Evolutionary conservation across 2,329 filamentous ascomycete genomes (phyloP).

Genomic region (Microdochium paspali): DNA sequence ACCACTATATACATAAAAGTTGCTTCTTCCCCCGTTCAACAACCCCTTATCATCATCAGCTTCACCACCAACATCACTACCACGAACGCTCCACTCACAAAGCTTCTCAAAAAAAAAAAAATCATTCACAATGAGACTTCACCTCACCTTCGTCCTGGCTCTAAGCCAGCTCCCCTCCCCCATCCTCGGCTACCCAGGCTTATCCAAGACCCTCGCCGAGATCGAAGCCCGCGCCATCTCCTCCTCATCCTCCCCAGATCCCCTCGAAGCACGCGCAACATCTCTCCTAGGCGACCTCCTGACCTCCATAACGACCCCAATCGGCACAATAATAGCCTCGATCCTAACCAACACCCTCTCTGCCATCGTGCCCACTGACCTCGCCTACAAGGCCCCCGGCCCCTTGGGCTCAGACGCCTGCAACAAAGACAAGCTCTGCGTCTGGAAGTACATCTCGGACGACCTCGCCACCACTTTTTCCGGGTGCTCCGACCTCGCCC

Average conservation of each 20-base stretch:
- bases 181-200: slow-evolving; percentile 14
- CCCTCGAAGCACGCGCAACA: slow-evolving; percentile 5
- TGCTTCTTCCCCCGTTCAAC: too few species aligned
- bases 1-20: too few species aligned
- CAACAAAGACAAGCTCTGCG: slow-evolving; percentile 20
- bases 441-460: slow-evolving; percentile 28
- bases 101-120: neutral
- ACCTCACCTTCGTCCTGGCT: slow-evolving; percentile 7
- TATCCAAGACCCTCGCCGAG: slow-evolving; percentile 12
- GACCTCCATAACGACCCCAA: slow-evolving; percentile 1
- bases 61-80: neutral
- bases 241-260: slow-evolving; percentile 1
- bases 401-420: slow-evolving; percentile 13
- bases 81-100: neutral
- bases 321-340: slow-evolving; percentile 11
- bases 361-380: slow-evolving; percentile 5
- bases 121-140: neutral
- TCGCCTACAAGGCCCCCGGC: slow-evolving; percentile 11
- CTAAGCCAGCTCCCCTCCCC: slow-evolving; percentile 5
- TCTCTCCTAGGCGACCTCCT: slow-evolving; percentile 13
- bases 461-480: slow-evolving; percentile 25
- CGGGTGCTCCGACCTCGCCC: slow-evolving; percentile 27
- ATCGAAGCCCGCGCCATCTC: slow-evolving; percentile 12
- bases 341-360: slow-evolving; percentile 9
- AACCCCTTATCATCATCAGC: neutral